Percentiles rank a stretch among this genome's conserved stretches.
Evolutionary conservation across 305 asterid species (phyloP).

Genomic region (Caryopteris hybrid): DNA sequence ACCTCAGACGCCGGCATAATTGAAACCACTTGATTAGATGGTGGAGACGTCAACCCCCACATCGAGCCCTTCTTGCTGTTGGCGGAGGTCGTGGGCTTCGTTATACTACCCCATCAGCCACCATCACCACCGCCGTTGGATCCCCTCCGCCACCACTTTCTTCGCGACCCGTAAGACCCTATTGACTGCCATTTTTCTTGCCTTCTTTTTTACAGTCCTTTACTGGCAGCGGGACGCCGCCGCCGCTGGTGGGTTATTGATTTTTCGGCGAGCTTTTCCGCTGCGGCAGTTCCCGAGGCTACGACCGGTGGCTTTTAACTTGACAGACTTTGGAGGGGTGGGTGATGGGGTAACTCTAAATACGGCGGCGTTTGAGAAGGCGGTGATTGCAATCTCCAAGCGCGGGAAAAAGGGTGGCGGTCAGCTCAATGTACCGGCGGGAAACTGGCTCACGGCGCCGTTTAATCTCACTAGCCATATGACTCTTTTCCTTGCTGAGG

Average conservation of each 20-base stretch:
- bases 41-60: slow-evolving; percentile 45
- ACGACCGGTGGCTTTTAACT: slow-evolving; percentile 56
- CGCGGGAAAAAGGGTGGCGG: slow-evolving; percentile 75
- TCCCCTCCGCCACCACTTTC: slow-evolving; percentile 34
- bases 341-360: slow-evolving; percentile 83
- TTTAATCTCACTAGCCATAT: slow-evolving; percentile 87
- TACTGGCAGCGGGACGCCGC: slow-evolving; percentile 60
- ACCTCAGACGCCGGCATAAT: not conserved
- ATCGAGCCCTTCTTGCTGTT: slow-evolving; percentile 35
- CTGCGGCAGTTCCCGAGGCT: slow-evolving; percentile 45
- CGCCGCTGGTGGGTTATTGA: slow-evolving; percentile 36
- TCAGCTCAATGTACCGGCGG: slow-evolving; percentile 89
- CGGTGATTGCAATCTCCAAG: slow-evolving; percentile 61
- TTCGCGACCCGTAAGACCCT: slow-evolving; percentile 47
- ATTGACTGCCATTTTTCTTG: slow-evolving; percentile 38
- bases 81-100: slow-evolving; percentile 34
- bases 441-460: slow-evolving; percentile 86
- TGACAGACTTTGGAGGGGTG: slow-evolving; percentile 83
- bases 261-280: slow-evolving; percentile 42
- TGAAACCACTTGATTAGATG: slow-evolving; percentile 26
- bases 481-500: slow-evolving; percentile 86
- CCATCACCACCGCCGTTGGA: slow-evolving; percentile 53
- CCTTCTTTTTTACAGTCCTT: slow-evolving; percentile 40
- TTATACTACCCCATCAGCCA: slow-evolving; percentile 5
- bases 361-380: slow-evolving; percentile 77